Base-by-base conservation (phyloP, 192 early-diverging fungal species). In the Coemansia aciculifera region DNA sequence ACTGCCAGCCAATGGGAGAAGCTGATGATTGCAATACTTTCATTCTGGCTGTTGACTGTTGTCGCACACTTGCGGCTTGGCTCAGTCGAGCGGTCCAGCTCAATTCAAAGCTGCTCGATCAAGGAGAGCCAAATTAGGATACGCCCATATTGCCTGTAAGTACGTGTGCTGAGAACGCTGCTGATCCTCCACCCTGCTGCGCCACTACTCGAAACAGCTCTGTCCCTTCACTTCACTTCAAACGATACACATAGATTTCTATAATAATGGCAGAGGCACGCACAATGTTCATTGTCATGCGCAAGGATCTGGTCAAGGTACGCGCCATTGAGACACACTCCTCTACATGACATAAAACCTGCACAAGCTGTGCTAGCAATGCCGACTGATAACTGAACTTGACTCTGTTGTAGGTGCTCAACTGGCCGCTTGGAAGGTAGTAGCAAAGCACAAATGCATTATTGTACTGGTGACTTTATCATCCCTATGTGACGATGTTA, bases 261-360 rank as follows among this genome's bases (percentile, higher is more conserved):
- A 5, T 11, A 39, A 24, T 19, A 39, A 83, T 83, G 80, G 59
- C 75, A n/a, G 88, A 92, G 34, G 88, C 87, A 17, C 82, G 90
- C 51, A 91, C 89, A 27, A 90, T 94, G 86, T 94, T 89, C 63
- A 86, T 94, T 65, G 87, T 92, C 43, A 85, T 94, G 64, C 84
- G 92, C 32, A 91, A 90, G 69, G 92, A 94, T 66, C 79, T 94
- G 6, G 77, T 84, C 44, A 91, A 91, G 84, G 90, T 90, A 78
- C 39, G 10, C 15, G 17, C 31, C 13, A 40, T 17, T 52, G 21
- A 11, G 23, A 38, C 64, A 61, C 56, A 52, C 36, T 13, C 7
- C 49, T 19, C 23, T 9, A 10, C 11, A 27, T 8, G 15, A 21
- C 19, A 48, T 7, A n/a, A 21, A n/a, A 23, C 19, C 46, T 19